Evolutionary conservation across 2,329 filamentous ascomycete species (phyloP), one percentile per base, ranked within the genome.

Genomic region (Coniochaeta prunicola): DNA sequence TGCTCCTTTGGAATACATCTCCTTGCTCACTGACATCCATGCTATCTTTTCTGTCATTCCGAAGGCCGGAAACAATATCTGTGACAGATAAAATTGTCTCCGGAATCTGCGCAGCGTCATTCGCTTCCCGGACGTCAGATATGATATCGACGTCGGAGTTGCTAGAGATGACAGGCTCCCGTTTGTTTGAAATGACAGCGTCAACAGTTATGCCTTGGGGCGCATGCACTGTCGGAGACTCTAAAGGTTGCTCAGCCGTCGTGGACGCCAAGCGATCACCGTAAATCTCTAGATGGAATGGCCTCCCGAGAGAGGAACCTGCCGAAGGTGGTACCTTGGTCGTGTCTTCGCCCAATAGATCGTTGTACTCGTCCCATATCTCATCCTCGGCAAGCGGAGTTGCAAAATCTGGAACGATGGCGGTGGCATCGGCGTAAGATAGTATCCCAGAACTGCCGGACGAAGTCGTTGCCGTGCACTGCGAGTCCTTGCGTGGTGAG

Each of bases 321-420:
- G 80, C 75, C 0, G 83, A 85, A 1, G 74, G 73, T 2, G 79
- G 78, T 1, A 73, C 73, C 62, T 76, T 75, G 33, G 67, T 59
- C 1, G 70, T 69, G 10, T 79, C 80, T 12, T 90, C 87, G 57
- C 90, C 89, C 58, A 97, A 82, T 13, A 97, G 76, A 66, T 97
- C 93, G 64, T 97, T 87, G 68, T 96, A 97, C 72, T 96, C 93
- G 57, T 92, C 87, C 93, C 93, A 97, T 1, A 96, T 82, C 68
- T 97, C 93, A 66, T 97, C 93, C 64, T 96, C 90, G 1, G 77
- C 84, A 4, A 87, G 80, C 0, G 84, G 86, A 4, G 85, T 84
- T 50, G 77, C 78, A 1, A 83, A 78, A 3, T 77, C 75, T 0
- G 89, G 88, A 24, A 89, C 77, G 2, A 91, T 74, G 7, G 89